A percentile compares a stretch with the other conserved stretches of the same genome.
phyloP scores from a whole-genome alignment of 441 rosid species.

The Lepidium campestre region DNA sequence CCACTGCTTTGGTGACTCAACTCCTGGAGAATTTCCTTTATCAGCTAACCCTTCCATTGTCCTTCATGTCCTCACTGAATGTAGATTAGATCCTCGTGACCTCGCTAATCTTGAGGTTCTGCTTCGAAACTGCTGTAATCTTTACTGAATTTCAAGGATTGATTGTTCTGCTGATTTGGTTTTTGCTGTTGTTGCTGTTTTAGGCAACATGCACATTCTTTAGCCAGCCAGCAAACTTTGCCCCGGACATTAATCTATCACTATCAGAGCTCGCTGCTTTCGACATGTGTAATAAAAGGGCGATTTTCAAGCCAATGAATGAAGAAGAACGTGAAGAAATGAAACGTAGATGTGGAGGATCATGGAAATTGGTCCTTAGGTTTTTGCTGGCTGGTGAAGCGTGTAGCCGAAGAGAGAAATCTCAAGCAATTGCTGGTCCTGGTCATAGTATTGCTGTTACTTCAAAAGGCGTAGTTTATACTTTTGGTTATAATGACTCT shows the following conservation, averaged over 20 bases:
- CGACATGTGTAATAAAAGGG: constrained; percentile 91
- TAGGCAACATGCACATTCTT: constrained; percentile 97
- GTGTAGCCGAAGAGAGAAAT: constrained; percentile 89
- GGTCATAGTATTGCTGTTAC: constrained; percentile 92
- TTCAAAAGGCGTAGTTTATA: constrained; percentile 58
- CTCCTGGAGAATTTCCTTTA: constrained; percentile 93
- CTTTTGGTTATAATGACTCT: constrained; percentile 79
- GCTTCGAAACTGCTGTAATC: neutral
- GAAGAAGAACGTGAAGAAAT: constrained; percentile 57
- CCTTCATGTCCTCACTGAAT: constrained; percentile 87
- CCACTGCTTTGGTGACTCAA: constrained; percentile 74
- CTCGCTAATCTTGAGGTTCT: constrained; percentile 92
- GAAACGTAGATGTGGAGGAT: constrained; percentile 86
- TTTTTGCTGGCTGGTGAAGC: constrained; percentile 89
- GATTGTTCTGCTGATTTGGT: constrained; percentile 56
- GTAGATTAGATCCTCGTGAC: constrained; percentile 86
- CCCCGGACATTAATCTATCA: constrained; percentile 69
- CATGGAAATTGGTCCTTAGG: constrained; percentile 91
- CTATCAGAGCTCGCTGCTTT: constrained; percentile 92
- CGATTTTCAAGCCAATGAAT: constrained; percentile 75
- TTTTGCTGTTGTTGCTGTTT: constrained; percentile 28
- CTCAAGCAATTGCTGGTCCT: constrained; percentile 90
- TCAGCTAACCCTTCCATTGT: constrained; percentile 91
- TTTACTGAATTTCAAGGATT: constrained; percentile 32
- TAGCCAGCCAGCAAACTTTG: constrained; percentile 88